phyloP scores from a whole-genome alignment of 2,329 filamentous ascomycete species.

The Decorospora gaudefroyi region DNA sequence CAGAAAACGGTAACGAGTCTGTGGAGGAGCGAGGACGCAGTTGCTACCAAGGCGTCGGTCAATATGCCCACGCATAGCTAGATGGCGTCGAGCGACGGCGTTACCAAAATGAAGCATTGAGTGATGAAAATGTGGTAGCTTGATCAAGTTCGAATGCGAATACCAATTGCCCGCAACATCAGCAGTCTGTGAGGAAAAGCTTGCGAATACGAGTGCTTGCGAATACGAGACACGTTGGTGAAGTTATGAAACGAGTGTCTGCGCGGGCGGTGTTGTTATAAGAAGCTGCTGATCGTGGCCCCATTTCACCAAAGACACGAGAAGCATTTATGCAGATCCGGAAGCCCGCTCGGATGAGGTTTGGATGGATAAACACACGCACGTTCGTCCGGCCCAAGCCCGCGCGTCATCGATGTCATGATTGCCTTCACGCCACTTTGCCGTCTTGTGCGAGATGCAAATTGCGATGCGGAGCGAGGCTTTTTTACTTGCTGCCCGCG shows the following conservation, averaged over 20 bases:
- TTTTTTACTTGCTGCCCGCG: conserved; percentile 1
- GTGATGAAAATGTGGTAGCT: neutral
- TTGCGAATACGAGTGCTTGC: too few relatives aligned
- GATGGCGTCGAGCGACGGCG: neutral
- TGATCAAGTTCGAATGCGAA: neutral
- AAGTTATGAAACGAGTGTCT: too few relatives aligned
- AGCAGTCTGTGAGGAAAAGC: too few relatives aligned
- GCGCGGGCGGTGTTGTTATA: too few relatives aligned
- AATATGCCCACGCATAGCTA: conserved; percentile 76
- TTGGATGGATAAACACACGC: neutral
- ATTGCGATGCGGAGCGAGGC: neutral
- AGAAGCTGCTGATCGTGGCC: neutral
- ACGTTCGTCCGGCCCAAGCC: neutral
- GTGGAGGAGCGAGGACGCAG: conserved; percentile 85
- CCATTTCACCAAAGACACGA: neutral
- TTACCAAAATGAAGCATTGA: neutral
- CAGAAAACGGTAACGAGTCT: conserved; percentile 94
- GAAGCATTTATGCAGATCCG: neutral
- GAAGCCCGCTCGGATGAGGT: neutral
- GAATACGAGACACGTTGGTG: too few relatives aligned
- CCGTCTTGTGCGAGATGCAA: too few relatives aligned
- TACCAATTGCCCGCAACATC: too few relatives aligned
- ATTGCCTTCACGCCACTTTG: too few relatives aligned
- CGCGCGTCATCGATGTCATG: conserved; percentile 11
- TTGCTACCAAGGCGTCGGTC: conserved; percentile 81